Conservation (phyloP, 1,284 basidiomycete genomes). For the Pterulicium gracile region DNA sequence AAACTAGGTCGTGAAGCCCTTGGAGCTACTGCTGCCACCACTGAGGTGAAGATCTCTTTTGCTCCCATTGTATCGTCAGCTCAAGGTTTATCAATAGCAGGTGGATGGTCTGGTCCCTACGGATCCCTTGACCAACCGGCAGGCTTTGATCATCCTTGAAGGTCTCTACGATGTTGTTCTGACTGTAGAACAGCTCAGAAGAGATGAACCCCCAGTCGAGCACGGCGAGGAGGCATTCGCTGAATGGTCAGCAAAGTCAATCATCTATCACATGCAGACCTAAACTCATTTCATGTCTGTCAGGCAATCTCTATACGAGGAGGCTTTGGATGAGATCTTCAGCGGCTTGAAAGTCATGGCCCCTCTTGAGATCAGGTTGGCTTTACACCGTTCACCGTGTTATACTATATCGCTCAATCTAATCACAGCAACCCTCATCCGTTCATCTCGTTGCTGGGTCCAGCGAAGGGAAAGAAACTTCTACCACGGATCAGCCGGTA, state of each 20-base stretch:
- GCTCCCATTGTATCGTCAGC: not conserved
- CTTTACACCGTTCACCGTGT: too few species aligned
- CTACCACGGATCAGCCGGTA: constrained; percentile 87
- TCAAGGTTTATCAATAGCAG: constrained; percentile 19
- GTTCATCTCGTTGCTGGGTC: constrained; percentile 85
- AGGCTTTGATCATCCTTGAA: constrained; percentile 78
- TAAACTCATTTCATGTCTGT: constrained; percentile 5
- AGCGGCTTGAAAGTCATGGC: constrained; percentile 77
- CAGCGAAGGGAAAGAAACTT: constrained; percentile 89
- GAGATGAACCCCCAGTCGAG: constrained; percentile 63
- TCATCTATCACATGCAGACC: constrained; percentile 1
- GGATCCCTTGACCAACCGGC: constrained; percentile 70
- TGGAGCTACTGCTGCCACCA: constrained; percentile 30
- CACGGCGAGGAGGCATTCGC: constrained; percentile 42
- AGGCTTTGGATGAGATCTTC: constrained; percentile 69
- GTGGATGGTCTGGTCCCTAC: constrained; percentile 43
- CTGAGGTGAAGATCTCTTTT: constrained; percentile 27
- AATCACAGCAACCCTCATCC: constrained; percentile 84
- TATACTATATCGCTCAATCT: too few species aligned
- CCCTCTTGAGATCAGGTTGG: constrained; percentile 81
- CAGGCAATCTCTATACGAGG: constrained; percentile 55
- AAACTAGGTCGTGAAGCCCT: constrained; percentile 61
- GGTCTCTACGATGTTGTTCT: constrained; percentile 80
- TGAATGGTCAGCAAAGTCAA: constrained; percentile 41
- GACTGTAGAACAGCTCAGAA: constrained; percentile 76